phyloP scores from a whole-genome alignment of 2,329 filamentous ascomycete genomes.

The Akanthomyces dipterigenus region DNA sequence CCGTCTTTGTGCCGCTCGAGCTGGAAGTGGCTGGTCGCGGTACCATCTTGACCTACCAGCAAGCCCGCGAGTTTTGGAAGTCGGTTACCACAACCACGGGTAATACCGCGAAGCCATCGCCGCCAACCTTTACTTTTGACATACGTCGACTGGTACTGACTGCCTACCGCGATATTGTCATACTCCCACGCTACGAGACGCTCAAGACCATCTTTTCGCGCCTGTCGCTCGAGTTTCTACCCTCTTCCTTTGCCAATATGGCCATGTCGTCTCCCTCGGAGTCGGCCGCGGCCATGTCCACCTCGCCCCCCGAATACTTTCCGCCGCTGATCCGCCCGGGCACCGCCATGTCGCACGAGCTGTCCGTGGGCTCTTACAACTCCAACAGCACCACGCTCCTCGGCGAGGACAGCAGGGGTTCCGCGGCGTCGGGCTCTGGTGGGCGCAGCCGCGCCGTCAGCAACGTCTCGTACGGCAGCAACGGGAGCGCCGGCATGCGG shows the following conservation, averaged over 20 bases:
- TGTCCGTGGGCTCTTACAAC: slow-evolving; percentile 69
- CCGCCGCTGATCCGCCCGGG: slow-evolving; percentile 50
- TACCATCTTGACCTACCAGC: slow-evolving; percentile 65
- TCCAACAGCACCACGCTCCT: slow-evolving; percentile 74
- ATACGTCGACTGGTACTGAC: slow-evolving; percentile 84
- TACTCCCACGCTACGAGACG: slow-evolving; percentile 80
- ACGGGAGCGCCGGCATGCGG: slow-evolving; percentile 41
- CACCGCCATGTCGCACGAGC: slow-evolving; percentile 71
- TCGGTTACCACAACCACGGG: slow-evolving; percentile 47
- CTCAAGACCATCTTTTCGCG: slow-evolving; percentile 88
- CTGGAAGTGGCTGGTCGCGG: slow-evolving; percentile 86
- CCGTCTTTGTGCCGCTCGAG: slow-evolving; percentile 88
- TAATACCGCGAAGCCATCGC: slow-evolving; percentile 36
- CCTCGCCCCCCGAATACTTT: slow-evolving; percentile 45
- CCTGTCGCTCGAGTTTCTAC: slow-evolving; percentile 72
- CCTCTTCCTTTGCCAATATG: slow-evolving; percentile 44
- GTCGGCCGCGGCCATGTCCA: slow-evolving; percentile 43
- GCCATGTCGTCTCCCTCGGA: slow-evolving; percentile 47
- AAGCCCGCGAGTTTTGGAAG: slow-evolving; percentile 88
- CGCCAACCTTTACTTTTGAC: slow-evolving; percentile 58
- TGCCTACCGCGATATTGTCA: slow-evolving; percentile 80
- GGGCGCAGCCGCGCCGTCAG: slow-evolving; percentile 74
- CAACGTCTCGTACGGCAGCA: slow-evolving; percentile 66
- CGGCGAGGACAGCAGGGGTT: slow-evolving; percentile 43
- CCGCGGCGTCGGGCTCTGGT: slow-evolving; percentile 36